Evolutionary conservation across 2,329 filamentous ascomycete genomes (phyloP).

Genomic region (Orbilia ellipsospora): DNA sequence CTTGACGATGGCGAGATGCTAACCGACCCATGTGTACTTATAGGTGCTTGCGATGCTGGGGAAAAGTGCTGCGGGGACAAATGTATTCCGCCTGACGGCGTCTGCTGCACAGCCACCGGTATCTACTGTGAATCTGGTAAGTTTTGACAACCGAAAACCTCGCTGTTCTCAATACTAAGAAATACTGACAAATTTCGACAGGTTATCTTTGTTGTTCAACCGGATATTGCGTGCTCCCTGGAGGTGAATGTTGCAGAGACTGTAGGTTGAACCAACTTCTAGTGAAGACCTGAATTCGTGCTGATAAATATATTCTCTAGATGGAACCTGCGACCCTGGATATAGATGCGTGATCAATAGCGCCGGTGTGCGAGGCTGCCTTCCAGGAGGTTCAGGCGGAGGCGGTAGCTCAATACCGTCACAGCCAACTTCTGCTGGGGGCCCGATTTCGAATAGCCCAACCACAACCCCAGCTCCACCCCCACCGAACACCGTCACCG

Average conservation of each 20-base stretch:
- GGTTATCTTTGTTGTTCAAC: conserved; percentile 50
- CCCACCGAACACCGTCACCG: conserved; percentile 7
- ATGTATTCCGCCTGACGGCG: conserved; percentile 18
- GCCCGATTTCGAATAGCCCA: conserved; percentile 20
- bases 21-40: not conserved
- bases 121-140: conserved; percentile 38
- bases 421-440: conserved; percentile 32
- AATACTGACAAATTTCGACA: conserved; percentile 8
- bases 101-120: conserved; percentile 33
- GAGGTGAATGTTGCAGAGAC: conserved; percentile 51
- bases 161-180: not conserved
- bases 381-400: conserved; percentile 31
- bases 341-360: conserved; percentile 52
- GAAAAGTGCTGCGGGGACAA: conserved; percentile 48
- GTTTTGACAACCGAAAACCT: not conserved
- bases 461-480: conserved; percentile 6
- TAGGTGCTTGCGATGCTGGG: conserved; percentile 44
- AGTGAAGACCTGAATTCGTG: too few relatives aligned
- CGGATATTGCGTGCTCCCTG: conserved; percentile 44
- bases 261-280: conserved; percentile 16
- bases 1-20: not conserved
- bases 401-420: conserved; percentile 38
- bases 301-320: conserved; percentile 16
- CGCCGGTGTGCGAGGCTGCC: conserved; percentile 41
- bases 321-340: conserved; percentile 48